Percentiles rank a stretch among this genome's conserved stretches.
Conservation (phyloP, 179 eudicot species). For the Drosera spatulata region DNA sequence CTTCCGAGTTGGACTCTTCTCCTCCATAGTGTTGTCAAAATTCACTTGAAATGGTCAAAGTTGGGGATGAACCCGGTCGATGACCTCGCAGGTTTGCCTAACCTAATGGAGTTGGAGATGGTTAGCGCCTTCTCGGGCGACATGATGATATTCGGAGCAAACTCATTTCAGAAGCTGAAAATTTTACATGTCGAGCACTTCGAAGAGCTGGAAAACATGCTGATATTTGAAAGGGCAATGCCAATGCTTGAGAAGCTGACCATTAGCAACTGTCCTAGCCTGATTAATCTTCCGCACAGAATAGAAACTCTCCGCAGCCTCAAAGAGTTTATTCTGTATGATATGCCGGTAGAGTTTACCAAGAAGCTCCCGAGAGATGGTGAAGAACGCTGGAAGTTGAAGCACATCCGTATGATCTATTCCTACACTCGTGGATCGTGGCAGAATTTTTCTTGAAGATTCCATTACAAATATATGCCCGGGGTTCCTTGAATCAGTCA, state of each 20-base stretch:
- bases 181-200: background rate
- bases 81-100: constrained; percentile 11
- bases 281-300: background rate
- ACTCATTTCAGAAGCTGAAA: constrained; percentile 5
- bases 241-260: constrained; percentile 1
- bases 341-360: background rate
- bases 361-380: background rate
- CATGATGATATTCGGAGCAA: constrained; percentile 4
- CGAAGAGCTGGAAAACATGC: background rate
- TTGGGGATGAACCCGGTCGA: constrained; percentile 5
- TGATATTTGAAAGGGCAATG: background rate
- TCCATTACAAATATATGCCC: too few relatives aligned
- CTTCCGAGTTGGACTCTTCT: constrained; percentile 5
- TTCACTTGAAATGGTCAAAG: constrained; percentile 1
- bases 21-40: background rate
- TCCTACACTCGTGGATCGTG: too few relatives aligned
- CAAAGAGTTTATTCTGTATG: background rate
- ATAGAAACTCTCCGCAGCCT: background rate
- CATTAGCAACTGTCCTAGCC: background rate
- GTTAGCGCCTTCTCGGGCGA: constrained; percentile 7
- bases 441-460: too few relatives aligned
- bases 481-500: too few relatives aligned
- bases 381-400: background rate
- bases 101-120: constrained; percentile 4
- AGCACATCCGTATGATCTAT: background rate